phyloP scores from a whole-genome alignment of 1,284 basidiomycete genomes.

The Marasmius tenuissimus region DNA sequence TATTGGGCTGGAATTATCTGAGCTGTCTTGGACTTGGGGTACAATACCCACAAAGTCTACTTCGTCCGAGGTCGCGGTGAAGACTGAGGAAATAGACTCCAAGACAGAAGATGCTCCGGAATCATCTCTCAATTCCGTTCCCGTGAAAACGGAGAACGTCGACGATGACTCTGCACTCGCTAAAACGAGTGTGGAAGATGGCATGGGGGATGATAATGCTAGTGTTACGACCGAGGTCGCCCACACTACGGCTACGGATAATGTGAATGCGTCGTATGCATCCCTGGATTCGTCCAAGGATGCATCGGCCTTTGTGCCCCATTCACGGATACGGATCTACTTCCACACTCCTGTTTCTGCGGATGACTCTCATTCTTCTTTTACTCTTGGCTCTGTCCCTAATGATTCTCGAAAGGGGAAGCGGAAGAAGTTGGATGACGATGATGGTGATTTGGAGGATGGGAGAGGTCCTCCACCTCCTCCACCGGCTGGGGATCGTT shows the following conservation, averaged over 20 bases:
- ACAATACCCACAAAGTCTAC: slow-evolving; percentile 31
- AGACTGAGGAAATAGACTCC: slow-evolving; percentile 34
- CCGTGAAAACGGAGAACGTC: slow-evolving; percentile 40
- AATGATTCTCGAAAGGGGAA: slow-evolving; percentile 74
- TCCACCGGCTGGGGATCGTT: slow-evolving; percentile 59
- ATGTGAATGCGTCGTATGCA: not conserved
- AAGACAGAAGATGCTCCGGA: slow-evolving; percentile 28
- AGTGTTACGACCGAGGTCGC: slow-evolving; percentile 3
- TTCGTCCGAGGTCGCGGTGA: slow-evolving; percentile 24
- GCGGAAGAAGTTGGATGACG: slow-evolving; percentile 81
- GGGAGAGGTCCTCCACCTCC: slow-evolving; percentile 66
- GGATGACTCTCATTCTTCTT: slow-evolving; percentile 62
- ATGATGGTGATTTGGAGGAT: slow-evolving; percentile 69
- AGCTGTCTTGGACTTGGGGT: slow-evolving; percentile 77
- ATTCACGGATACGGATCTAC: slow-evolving; percentile 81
- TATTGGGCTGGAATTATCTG: slow-evolving; percentile 79
- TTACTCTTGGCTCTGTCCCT: slow-evolving; percentile 41
- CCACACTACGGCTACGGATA: slow-evolving; percentile 3
- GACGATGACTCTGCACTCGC: slow-evolving; percentile 4
- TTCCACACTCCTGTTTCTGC: slow-evolving; percentile 82
- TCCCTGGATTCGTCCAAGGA: slow-evolving; percentile 21
- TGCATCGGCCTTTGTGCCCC: slow-evolving; percentile 45
- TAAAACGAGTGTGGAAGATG: slow-evolving; percentile 10
- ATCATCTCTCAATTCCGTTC: slow-evolving; percentile 20
- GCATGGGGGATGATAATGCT: slow-evolving; percentile 15